Percentiles rank a stretch among this genome's conserved stretches.
phyloP scores from a whole-genome alignment of 2,329 filamentous ascomycete genomes.

The Phyllosticta citriasiana region DNA sequence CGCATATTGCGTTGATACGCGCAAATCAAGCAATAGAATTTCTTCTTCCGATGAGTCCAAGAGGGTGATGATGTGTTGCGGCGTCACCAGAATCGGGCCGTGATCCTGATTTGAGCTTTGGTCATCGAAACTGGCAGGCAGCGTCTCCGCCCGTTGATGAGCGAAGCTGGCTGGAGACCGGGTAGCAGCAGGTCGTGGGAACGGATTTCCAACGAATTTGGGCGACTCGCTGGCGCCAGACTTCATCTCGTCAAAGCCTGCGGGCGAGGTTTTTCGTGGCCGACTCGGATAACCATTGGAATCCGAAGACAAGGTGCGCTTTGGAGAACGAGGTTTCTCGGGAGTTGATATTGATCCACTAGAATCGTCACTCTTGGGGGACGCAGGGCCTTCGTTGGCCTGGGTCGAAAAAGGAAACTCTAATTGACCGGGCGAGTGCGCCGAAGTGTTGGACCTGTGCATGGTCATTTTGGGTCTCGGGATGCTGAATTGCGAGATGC shows the following conservation, averaged over 20 bases:
- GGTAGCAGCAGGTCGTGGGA: constrained; percentile 6
- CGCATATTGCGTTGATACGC: constrained; percentile 75
- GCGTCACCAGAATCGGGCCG: constrained; percentile 33
- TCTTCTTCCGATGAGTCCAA: constrained; percentile 38
- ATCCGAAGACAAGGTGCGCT: constrained; percentile 38
- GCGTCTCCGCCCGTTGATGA: constrained; percentile 36
- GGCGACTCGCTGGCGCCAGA: constrained; percentile 23
- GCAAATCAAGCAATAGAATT: constrained; percentile 70
- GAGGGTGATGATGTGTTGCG: constrained; percentile 40
- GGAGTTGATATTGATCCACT: constrained; percentile 2
- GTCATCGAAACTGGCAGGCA: constrained; percentile 26
- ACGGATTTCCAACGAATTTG: constrained; percentile 18
- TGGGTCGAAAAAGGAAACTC: background rate
- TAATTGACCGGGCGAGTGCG: background rate
- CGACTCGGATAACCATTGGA: constrained; percentile 31
- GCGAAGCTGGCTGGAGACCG: constrained; percentile 13
- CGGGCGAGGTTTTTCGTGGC: constrained; percentile 38
- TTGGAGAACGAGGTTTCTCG: constrained; percentile 33
- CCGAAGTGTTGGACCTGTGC: background rate
- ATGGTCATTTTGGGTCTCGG: background rate
- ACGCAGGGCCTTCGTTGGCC: constrained; percentile 2
- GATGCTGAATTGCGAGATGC: constrained; percentile 31
- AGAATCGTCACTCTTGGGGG: constrained; percentile 1
- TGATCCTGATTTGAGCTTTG: constrained; percentile 11
- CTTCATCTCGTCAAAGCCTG: constrained; percentile 25